Base-by-base conservation (phyloP, 768 basidiomycete species). In the Pisolithus albus region DNA sequence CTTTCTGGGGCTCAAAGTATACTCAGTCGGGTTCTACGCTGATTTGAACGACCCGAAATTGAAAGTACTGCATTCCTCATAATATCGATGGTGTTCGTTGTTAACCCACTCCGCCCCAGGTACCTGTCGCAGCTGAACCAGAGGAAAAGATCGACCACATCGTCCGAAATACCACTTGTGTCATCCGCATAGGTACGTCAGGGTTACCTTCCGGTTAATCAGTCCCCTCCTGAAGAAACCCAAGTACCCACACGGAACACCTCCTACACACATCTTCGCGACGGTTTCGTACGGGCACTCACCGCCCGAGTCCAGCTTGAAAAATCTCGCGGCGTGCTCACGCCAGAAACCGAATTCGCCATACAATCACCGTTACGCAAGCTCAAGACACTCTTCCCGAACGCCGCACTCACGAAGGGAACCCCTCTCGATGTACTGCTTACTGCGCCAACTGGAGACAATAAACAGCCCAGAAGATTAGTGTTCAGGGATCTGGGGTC, bases 11-110 rank as follows among this genome's bases (percentile, higher is more conserved):
- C 80, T 96, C 56, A 83, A 89, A 62, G 92, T 95, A 15, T 96
- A 96, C 68, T 87, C 86, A 10, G 82, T 91, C 32, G 93, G 80
- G 2, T 92, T 96, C 69, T 96, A 95, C 65, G 86, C 89, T 6
- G 91, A 95, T 64, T 69, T 92, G 41, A 60, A 72, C n/a, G 79
- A 83, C 54, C 79, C 83, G 1, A 75, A 73, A 39, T 73, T 88
- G 52, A 75, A 76, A 49, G 85, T 86, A 47, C 47, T 15, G 18
- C n/a, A 30, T 30, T 30, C 30, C 21, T 30, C 8, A 10, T 30
- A 30, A 26, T 26, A 26, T 26, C 5, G 7, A 26, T 7, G 30
- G 30, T 30, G 23, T 5, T 21, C n/a, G 30, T 38, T 46, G 48
- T 19, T 53, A n/a, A n/a, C 57, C 50, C 10, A 24, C 24, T 36